These are phyloP conservation scores for Venturia effusa DNA, from an alignment of 2,329 filamentous ascomycete species.

Conservation along the genomic window DNA sequence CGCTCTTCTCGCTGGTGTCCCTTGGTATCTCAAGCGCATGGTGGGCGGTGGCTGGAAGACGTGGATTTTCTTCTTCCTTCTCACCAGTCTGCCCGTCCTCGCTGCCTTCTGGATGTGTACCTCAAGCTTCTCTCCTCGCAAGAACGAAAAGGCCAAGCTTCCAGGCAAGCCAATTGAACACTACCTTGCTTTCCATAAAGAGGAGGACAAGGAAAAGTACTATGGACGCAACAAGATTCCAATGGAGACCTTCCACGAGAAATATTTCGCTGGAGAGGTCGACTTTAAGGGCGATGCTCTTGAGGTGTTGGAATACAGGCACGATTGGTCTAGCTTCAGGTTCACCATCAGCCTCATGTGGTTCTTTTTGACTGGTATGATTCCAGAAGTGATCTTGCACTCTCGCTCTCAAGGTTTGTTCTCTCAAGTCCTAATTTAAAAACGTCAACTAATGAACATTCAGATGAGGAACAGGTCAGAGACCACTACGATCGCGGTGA, in stretches of 20 bases:
- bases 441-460: slow-evolving; percentile 1
- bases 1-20: slow-evolving; percentile 57
- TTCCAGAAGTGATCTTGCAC: slow-evolving; percentile 87
- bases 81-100: slow-evolving; percentile 71
- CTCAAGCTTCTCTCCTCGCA: slow-evolving; percentile 74
- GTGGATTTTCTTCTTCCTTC: slow-evolving; percentile 70
- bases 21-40: slow-evolving; percentile 73
- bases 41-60: slow-evolving; percentile 79
- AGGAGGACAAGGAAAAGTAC: slow-evolving; percentile 53
- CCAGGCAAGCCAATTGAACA: slow-evolving; percentile 82
- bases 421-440: neutral
- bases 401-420: slow-evolving; percentile 71
- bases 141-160: slow-evolving; percentile 82
- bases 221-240: slow-evolving; percentile 70
- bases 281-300: slow-evolving; percentile 91
- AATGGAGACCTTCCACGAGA: slow-evolving; percentile 91
- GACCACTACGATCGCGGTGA: slow-evolving; percentile 97
- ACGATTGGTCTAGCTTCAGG: slow-evolving; percentile 93
- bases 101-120: slow-evolving; percentile 70
- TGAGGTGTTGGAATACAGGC: slow-evolving; percentile 83
- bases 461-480: slow-evolving; percentile 94
- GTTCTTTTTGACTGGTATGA: slow-evolving; percentile 78
- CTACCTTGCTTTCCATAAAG: slow-evolving; percentile 72
- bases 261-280: slow-evolving; percentile 92
- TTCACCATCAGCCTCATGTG: slow-evolving; percentile 81